A percentile compares a stretch with the other conserved stretches of the same genome.
Evolutionary conservation across 2,329 filamentous ascomycete genomes (phyloP).

Genomic region (Metarhizium robertsii): DNA sequence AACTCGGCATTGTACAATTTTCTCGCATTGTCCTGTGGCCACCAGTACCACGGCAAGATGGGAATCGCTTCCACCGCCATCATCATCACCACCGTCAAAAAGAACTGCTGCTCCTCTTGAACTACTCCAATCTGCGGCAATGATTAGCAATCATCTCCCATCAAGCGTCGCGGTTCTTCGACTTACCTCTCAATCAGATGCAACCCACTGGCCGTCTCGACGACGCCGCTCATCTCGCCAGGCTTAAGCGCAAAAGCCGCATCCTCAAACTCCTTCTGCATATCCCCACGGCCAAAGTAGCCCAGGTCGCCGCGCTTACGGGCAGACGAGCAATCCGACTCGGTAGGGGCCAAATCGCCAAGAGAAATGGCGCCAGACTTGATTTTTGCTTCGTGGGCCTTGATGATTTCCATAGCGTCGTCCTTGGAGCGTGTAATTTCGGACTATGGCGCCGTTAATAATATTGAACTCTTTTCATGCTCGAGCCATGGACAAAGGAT

Average conservation of each 20-base stretch:
- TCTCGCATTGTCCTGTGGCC: background rate
- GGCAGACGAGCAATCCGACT: conserved; percentile 93
- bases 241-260: conserved; percentile 84
- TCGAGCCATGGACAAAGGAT: background rate
- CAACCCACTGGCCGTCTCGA: conserved; percentile 87
- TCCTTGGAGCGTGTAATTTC: conserved; percentile 84
- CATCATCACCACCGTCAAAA: no score
- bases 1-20: background rate
- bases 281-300: conserved; percentile 88
- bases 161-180: background rate
- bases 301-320: conserved; percentile 91
- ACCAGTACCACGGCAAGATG: background rate
- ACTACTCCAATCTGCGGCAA: conserved; percentile 5
- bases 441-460: conserved; percentile 30
- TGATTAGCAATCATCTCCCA: background rate
- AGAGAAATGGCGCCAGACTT: conserved; percentile 57
- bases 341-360: conserved; percentile 75
- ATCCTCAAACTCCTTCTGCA: conserved; percentile 98
- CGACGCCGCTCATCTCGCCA: conserved; percentile 76
- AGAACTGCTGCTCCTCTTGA: background rate
- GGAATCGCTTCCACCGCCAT: background rate
- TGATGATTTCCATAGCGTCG: conserved; percentile 71
- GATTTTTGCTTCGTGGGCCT: conserved; percentile 68
- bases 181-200: conserved; percentile 89
- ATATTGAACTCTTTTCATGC: background rate